Evolutionary conservation across 176 grass and related monocot genomes (phyloP).

Genomic region (Hsuehochloa calcarea): DNA sequence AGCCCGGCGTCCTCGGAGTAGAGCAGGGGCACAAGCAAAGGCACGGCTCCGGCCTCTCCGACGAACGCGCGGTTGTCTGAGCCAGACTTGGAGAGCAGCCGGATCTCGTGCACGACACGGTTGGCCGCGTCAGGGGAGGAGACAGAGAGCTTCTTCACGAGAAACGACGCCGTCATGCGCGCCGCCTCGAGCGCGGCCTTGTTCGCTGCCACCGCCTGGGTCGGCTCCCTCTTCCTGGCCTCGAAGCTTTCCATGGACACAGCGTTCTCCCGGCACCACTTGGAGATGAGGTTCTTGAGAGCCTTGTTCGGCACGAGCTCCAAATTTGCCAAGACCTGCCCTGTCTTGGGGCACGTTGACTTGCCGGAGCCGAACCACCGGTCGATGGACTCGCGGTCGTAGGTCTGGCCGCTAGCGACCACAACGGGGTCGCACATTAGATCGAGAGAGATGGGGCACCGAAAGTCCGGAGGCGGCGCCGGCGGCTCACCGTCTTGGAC

Average conservation of each 20-base stretch:
- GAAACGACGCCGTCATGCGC: constrained; percentile 84
- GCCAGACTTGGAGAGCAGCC: constrained; percentile 69
- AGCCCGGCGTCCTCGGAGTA: constrained; percentile 62
- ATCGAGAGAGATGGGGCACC: constrained; percentile 93
- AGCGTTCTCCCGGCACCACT: constrained; percentile 87
- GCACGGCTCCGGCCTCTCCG: constrained; percentile 74
- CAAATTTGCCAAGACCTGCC: constrained; percentile 54
- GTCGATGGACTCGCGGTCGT: constrained; percentile 78
- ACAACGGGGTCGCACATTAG: constrained; percentile 88
- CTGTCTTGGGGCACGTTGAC: constrained; percentile 84
- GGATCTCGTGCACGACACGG: constrained; percentile 87
- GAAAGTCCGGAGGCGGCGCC: constrained; percentile 68
- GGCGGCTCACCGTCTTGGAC: constrained; percentile 41
- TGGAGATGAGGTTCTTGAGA: constrained; percentile 84
- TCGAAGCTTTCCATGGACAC: constrained; percentile 52
- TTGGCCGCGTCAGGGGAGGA: constrained; percentile 63
- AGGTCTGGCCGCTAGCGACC: constrained; percentile 82
- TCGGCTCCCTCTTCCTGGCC: constrained; percentile 41
- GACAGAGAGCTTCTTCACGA: constrained; percentile 66
- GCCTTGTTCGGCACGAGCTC: constrained; percentile 77
- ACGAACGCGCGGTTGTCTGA: constrained; percentile 78
- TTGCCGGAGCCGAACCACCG: constrained; percentile 79
- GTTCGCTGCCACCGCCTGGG: constrained; percentile 43
- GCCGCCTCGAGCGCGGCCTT: constrained; percentile 89
- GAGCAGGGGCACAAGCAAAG: constrained; percentile 73